A percentile compares a stretch with the other conserved stretches of the same genome.
Conservation (phyloP, 2,329 filamentous ascomycete species). For the Aureobasidium sp. region DNA sequence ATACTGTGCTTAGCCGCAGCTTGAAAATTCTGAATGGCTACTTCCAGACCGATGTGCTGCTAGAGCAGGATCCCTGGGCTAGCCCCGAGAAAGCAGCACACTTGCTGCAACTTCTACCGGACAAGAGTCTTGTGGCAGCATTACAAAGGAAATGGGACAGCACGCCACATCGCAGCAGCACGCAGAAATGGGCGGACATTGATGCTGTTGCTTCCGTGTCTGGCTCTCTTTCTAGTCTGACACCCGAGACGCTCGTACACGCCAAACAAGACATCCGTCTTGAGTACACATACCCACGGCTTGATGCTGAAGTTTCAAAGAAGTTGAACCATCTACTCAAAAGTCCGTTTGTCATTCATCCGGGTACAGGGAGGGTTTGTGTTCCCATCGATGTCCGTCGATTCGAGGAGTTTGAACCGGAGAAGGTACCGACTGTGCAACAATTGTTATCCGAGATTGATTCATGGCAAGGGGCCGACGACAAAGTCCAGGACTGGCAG, state of each 20-base stretch:
- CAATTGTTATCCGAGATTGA: conserved; percentile 80
- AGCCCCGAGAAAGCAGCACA: conserved; percentile 63
- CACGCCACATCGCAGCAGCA: conserved; percentile 66
- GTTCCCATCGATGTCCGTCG: conserved; percentile 77
- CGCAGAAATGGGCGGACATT: conserved; percentile 90
- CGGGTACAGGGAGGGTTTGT: conserved; percentile 87
- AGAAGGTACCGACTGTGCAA: conserved; percentile 82
- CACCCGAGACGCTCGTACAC: conserved; percentile 60
- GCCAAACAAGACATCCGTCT: conserved; percentile 94
- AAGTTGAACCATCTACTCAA: conserved; percentile 98
- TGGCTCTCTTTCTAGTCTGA: conserved; percentile 59
- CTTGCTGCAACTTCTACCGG: conserved; percentile 77
- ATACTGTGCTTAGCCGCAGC: conserved; percentile 54
- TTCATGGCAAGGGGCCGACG: conserved; percentile 52
- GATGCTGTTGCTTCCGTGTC: conserved; percentile 68
- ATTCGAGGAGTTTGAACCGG: conserved; percentile 78
- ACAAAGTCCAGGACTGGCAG: conserved; percentile 70
- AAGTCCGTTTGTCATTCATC: conserved; percentile 92
- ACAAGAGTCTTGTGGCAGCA: conserved; percentile 67
- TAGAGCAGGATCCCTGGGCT: conserved; percentile 79
- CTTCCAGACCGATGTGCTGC: conserved; percentile 76
- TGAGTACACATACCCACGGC: conserved; percentile 94
- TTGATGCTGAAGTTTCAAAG: conserved; percentile 96
- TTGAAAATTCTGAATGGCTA: conserved; percentile 75
- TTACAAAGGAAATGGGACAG: conserved; percentile 88